Percentiles rank a stretch among this genome's conserved stretches.
These are phyloP conservation scores for Aphanomyces invadans DNA, from an alignment of 352 stramenopile genomes.

Conservation along the genomic window DNA sequence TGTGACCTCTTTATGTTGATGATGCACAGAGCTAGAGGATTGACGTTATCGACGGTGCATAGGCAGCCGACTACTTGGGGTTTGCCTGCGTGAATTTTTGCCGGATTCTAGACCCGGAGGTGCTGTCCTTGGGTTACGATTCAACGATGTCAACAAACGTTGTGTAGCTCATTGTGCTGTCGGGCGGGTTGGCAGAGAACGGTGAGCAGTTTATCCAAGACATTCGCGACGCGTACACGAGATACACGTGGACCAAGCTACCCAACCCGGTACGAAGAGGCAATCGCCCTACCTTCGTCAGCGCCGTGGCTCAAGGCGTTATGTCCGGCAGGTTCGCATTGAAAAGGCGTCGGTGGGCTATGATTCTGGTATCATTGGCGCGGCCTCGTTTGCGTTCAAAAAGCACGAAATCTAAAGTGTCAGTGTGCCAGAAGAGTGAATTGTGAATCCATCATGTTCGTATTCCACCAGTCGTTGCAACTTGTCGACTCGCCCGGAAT, in stretches of 20 bases:
- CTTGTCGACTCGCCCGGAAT: too few relatives aligned
- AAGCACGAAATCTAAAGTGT: background rate
- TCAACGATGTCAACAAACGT: too few relatives aligned
- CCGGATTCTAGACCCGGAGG: conserved; percentile 67
- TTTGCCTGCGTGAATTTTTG: conserved; percentile 77
- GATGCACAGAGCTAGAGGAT: too few relatives aligned
- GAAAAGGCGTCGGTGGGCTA: conserved; percentile 74
- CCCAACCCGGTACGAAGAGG: conserved; percentile 59
- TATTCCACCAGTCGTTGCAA: background rate
- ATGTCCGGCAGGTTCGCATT: conserved; percentile 29
- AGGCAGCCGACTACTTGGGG: conserved; percentile 60
- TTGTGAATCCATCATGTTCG: too few relatives aligned
- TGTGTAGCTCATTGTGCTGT: too few relatives aligned
- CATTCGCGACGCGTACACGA: conserved; percentile 46
- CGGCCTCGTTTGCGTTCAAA: conserved; percentile 33
- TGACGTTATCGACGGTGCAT: too few relatives aligned
- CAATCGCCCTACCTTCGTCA: too few relatives aligned
- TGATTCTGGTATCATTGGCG: conserved; percentile 74
- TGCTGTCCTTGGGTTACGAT: too few relatives aligned
- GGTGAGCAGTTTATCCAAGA: conserved; percentile 61
- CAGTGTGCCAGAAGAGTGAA: too few relatives aligned
- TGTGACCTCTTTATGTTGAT: background rate
- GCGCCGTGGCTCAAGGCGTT: background rate
- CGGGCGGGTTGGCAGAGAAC: conserved; percentile 65
- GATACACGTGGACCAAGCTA: conserved; percentile 66